Evolutionary conservation across 75 land plant species (phyloP), one percentile per base, ranked within the genome.

Genomic region (Ceratopteris richardii): DNA sequence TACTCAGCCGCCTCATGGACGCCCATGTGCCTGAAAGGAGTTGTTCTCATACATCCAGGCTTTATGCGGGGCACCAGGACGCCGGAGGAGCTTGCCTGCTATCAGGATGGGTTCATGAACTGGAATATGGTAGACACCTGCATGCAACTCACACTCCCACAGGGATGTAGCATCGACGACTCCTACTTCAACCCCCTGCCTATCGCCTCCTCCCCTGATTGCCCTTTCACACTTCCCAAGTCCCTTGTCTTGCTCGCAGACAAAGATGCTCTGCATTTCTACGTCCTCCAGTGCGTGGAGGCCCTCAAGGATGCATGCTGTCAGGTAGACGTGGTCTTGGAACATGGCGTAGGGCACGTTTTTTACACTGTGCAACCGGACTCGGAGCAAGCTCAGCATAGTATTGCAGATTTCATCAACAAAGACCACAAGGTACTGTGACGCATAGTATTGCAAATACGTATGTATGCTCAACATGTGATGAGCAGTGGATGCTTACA

Each of bases 331-430:
- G 21, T 13, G 21, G 6, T 48, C 18, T 14, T 48, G 21, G 14
- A 11, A 5, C 51, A 11, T 9, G 51, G 18, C 6, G 51, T 10
- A 19, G 51, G n/a, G n/a, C n/a, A n/a, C n/a, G n/a, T n/a, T n/a
- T n/a, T n/a, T n/a, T n/a, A n/a, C n/a, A n/a, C n/a, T 19, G 11
- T 17, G 6, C 18, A 17, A 4, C 51, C 51, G 9, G 51, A 48
- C 18, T 48, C 51, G 14, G 51, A 48, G 51, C 42, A 40, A 14
- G 42, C 42, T 14, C 42, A n/a, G n/a, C n/a, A n/a, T n/a, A n/a
- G n/a, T n/a, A n/a, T n/a, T n/a, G n/a, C n/a, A n/a, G n/a, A n/a
- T n/a, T n/a, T n/a, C n/a, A n/a, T n/a, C n/a, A n/a, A n/a, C n/a
- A n/a, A n/a, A n/a, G n/a, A n/a, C n/a, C n/a, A n/a, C n/a, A n/a